Conservation (phyloP, 1,139 yeast genomes). For the Yarrowia galli region DNA sequence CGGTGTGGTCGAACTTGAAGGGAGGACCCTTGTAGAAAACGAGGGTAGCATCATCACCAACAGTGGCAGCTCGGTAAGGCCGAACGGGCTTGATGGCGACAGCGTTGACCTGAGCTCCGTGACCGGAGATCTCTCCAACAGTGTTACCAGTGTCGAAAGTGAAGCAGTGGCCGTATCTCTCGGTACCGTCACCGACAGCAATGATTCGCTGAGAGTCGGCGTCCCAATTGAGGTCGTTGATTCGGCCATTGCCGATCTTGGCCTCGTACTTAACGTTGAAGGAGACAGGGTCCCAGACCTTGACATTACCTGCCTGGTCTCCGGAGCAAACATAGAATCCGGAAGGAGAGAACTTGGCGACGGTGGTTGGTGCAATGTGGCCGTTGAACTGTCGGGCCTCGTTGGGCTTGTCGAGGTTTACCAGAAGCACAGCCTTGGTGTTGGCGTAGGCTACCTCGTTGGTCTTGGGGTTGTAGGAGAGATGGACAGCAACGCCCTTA, state of each 20-base stretch:
- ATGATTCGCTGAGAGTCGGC: conserved; percentile 83
- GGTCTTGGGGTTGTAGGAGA: conserved; percentile 73
- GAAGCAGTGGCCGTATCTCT: conserved; percentile 89
- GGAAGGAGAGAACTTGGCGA: conserved; percentile 85
- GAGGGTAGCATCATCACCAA: conserved; percentile 82
- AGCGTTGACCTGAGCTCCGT: conserved; percentile 81
- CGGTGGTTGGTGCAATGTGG: conserved; percentile 76
- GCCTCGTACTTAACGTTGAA: conserved; percentile 82
- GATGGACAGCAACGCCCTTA: conserved; percentile 72
- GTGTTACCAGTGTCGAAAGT: conserved; percentile 95
- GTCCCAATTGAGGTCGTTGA: conserved; percentile 91
- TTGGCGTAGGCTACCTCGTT: conserved; percentile 79
- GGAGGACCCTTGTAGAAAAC: conserved; percentile 95
- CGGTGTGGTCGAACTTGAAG: conserved; percentile 78
- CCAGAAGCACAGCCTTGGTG: conserved; percentile 79
- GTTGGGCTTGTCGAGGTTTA: conserved; percentile 65
- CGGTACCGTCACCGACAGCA: conserved; percentile 96
- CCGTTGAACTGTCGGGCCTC: conserved; percentile 68
- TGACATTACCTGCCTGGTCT: conserved; percentile 85
- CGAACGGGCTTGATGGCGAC: conserved; percentile 86
- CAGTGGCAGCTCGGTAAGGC: conserved; percentile 95
- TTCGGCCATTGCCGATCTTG: conserved; percentile 80
- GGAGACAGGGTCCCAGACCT: conserved; percentile 80
- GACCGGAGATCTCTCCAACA: conserved; percentile 95
- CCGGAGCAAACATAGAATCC: conserved; percentile 94